These are phyloP conservation scores for Thozetella sp. DNA, from an alignment of 495 filamentous ascomycete genomes.

Conservation along the genomic window DNA sequence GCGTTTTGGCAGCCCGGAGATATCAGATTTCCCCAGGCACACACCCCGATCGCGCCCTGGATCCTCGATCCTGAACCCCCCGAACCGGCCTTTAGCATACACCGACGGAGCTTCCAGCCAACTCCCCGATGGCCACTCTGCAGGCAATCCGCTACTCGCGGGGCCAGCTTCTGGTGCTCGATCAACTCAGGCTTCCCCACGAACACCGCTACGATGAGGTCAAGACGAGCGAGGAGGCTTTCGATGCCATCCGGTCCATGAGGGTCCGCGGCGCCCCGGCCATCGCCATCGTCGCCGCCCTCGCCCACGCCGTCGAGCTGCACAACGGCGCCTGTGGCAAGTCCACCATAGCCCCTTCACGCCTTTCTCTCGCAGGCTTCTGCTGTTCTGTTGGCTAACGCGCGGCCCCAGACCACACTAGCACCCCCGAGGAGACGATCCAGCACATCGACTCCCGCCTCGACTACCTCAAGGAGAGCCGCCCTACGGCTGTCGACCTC, in stretches of 20 bases:
- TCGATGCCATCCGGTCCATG: conserved; percentile 93
- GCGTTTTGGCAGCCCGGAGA: conserved; percentile 27
- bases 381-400: conserved; percentile 14
- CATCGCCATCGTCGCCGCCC: conserved; percentile 94
- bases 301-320: conserved; percentile 80
- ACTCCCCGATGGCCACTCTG: conserved; percentile 51
- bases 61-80: neutral
- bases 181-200: conserved; percentile 90
- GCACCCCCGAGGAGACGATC: conserved; percentile 58
- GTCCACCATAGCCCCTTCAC: conserved; percentile 6
- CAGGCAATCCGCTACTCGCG: conserved; percentile 86
- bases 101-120: neutral
- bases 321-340: conserved; percentile 51
- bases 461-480: conserved; percentile 80
- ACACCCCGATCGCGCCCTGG: neutral
- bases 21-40: neutral
- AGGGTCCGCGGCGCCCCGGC: conserved; percentile 89
- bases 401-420: conserved; percentile 9
- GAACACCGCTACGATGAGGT: conserved; percentile 78
- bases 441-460: conserved; percentile 72
- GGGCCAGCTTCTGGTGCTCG: conserved; percentile 80
- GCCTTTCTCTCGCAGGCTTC: neutral
- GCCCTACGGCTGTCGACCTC: conserved; percentile 94
- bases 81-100: neutral
- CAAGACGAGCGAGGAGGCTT: conserved; percentile 76